Evolutionary conservation across 2,329 filamentous ascomycete species (phyloP), one percentile per base, ranked within the genome.

Genomic region (Cladosporium sp.): DNA sequence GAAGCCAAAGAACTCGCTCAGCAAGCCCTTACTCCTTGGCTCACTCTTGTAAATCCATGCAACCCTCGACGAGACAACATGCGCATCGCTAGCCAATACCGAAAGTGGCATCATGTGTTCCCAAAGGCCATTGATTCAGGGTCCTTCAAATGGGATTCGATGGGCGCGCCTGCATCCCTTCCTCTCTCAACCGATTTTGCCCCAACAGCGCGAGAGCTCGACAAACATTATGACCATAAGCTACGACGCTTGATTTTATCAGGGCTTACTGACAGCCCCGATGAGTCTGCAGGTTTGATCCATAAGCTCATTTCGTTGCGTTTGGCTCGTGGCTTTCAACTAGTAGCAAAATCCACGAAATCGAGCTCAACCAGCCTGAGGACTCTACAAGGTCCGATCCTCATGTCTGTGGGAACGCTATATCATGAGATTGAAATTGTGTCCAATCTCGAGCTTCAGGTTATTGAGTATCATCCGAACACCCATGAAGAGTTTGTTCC

Each of bases 61-160:
- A 96, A 97, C 59, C 92, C 93, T 0, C 83, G 87, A 47, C 83
- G 83, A 52, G 85, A 86, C 61, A 80, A 82, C 60, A 77, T 87
- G 58, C 80, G 86, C 60, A 77, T 87, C 59, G 80, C 85, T 3
- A 84, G 83, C 54, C 83, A 95, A 54, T 96, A 95, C 68, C 90
- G 90, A 50, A 84, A 92, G 37, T 99, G 93, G 93, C 92, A 99
- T 62, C 93, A 99, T 68, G 88, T 97, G 0, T 97, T 96, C 61
- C 92, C 93, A 2, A 81, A 85, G 36, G 88, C 88, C 2, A 82
- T 89, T 4, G 83, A 88, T 60, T 88, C 92, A 64, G 86, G 87
- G 20, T 83, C 89, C 1, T 92, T 97, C 70, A 97, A 96, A 68
- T 99, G 93, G 93, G 95, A 96, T 65, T 93, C 92, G 2, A 75